Evolutionary conservation across 805 yeast genomes (phyloP), one percentile per base, ranked within the genome.

Genomic region (Cyberlindnera lachancei): DNA sequence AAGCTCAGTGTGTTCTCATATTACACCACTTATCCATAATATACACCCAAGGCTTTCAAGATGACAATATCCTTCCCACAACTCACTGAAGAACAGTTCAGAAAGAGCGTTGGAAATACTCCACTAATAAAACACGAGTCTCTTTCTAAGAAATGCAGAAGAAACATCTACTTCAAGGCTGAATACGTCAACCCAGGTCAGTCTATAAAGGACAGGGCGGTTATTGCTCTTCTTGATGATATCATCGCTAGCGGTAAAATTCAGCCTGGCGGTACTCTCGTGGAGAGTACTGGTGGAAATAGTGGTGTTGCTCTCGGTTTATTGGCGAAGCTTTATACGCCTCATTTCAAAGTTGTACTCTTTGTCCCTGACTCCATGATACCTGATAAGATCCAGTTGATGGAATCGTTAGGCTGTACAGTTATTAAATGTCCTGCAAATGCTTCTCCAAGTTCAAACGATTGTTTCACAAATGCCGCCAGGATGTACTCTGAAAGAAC

Each of bases 201-300:
- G 1, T 77, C 86, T 24, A 87, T 94, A 23, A 84, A 84, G 45
- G 94, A 84, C 48, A 61, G 94, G 26, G 84, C 84, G 18, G 92
- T 92, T 0, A 55, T 76, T 15, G 75, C 83, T 1, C 73, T 83
- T 26, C 72, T 83, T 11, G 59, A 74, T 27, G 70, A 68, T 21
- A 79, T 76, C 34, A 82, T 82, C 45, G 33, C 40, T 6, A 4
- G 34, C 12, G 44, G 41, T 15, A 27, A 30, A 16, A 18, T 40
- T 14, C 30, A 27, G 12, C 41, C 44, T 6, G 42, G 52, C 27
- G 84, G 84, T 1, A 60, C 73, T 12, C 71, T 84, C 2, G 82
- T 71, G 46, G 94, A 84, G 56, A 92, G 94, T 7, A 84, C 94
- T 1, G 75, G 84, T 5, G 94, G 94, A 1, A 83, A 92, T 3